phyloP scores from a whole-genome alignment of 305 asterid species.

The Fraxinus floribunda region DNA sequence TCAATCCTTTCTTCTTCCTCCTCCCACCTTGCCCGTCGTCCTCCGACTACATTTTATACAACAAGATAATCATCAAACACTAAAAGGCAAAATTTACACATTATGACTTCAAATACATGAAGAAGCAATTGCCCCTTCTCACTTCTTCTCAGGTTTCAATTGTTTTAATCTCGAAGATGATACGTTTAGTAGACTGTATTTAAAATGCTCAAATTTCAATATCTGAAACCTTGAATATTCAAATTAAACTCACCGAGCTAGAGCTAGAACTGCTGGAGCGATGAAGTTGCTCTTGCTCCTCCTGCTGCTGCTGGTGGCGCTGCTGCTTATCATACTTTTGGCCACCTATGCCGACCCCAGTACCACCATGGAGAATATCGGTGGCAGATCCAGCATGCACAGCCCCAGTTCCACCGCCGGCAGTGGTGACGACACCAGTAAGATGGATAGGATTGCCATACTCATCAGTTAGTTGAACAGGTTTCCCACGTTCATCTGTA shows the following conservation, averaged over 20 bases:
- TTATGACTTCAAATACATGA: no score
- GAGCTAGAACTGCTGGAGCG: constrained; percentile 57
- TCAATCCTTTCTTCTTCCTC: constrained; percentile 52
- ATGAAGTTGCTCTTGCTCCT: constrained; percentile 32
- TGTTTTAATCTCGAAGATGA: neutral
- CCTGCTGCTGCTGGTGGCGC: constrained; percentile 11
- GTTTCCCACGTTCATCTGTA: constrained; percentile 65
- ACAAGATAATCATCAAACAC: neutral
- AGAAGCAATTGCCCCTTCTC: neutral
- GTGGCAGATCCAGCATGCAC: constrained; percentile 2
- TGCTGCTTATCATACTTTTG: neutral
- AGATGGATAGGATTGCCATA: constrained; percentile 76
- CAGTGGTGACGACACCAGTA: constrained; percentile 56
- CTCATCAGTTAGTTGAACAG: constrained; percentile 74
- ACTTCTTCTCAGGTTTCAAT: neutral
- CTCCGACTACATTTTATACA: constrained; percentile 44
- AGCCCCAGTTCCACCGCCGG: constrained; percentile 4
- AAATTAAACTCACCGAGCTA: constrained; percentile 46
- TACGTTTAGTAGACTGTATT: neutral
- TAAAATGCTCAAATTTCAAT: neutral
- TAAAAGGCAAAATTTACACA: neutral
- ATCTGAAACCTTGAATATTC: neutral
- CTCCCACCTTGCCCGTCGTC: constrained; percentile 80
- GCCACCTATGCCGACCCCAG: neutral
- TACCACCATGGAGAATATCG: neutral